These are phyloP conservation scores for Schizophyllum commune DNA, from an alignment of 1,284 basidiomycete genomes.

Conservation along the genomic window DNA sequence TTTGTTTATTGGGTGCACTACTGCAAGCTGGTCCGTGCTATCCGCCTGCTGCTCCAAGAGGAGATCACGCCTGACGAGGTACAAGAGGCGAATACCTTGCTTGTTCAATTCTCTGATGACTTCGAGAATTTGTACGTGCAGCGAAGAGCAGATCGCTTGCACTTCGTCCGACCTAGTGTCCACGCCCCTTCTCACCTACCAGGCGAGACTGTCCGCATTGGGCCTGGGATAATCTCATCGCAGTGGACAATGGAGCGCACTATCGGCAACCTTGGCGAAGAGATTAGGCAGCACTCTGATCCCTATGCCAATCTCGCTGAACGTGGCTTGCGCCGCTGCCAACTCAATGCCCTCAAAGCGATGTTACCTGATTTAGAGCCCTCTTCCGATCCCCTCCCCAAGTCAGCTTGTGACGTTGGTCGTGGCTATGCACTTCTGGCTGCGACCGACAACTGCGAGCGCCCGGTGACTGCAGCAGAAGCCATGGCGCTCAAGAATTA, in stretches of 20 bases:
- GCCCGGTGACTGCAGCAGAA: not conserved
- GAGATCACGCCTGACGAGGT: constrained; percentile 16
- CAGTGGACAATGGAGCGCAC: constrained; percentile 26
- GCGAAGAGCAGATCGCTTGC: constrained; percentile 17
- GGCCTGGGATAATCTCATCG: constrained; percentile 15
- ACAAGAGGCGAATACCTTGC: not conserved
- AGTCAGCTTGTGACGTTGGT: constrained; percentile 6
- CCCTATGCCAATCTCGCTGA: constrained; percentile 23
- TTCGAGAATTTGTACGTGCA: constrained; percentile 23
- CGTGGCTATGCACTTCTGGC: constrained; percentile 9
- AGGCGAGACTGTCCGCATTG: constrained; percentile 15
- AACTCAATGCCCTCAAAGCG: constrained; percentile 19
- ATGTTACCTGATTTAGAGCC: constrained; percentile 16
- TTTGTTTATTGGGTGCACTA: constrained; percentile 23
- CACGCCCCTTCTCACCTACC: constrained; percentile 19
- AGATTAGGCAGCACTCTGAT: constrained; percentile 22
- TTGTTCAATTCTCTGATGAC: constrained; percentile 17
- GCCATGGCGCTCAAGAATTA: not conserved
- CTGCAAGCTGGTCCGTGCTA: constrained; percentile 25
- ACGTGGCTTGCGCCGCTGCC: constrained; percentile 13
- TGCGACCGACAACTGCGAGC: constrained; percentile 3
- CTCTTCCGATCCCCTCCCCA: constrained; percentile 6
- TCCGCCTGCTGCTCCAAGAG: constrained; percentile 23
- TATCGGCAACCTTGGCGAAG: constrained; percentile 23
- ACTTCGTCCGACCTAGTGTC: constrained; percentile 23